Conservation (phyloP, 306 rosid species). For the Prunus mongolica region DNA sequence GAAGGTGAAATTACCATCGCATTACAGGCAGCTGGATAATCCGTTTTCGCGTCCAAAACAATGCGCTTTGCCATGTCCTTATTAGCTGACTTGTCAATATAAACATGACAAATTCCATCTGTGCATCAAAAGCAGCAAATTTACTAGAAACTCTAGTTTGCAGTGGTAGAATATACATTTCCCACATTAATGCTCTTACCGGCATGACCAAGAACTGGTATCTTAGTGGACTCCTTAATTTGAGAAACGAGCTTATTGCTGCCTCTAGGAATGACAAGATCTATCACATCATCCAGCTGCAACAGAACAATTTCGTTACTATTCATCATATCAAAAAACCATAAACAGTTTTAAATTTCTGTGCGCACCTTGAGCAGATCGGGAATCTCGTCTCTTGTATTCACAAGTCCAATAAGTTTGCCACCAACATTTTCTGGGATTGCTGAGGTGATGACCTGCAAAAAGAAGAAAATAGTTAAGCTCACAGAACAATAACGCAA, state of each 20-base stretch:
- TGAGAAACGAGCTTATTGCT: conserved; percentile 83
- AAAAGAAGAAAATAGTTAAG: conserved; percentile 4
- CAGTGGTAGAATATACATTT: background rate
- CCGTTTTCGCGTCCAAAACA: conserved; percentile 70
- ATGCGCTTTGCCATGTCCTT: conserved; percentile 72
- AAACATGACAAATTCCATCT: conserved; percentile 89
- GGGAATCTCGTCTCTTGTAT: conserved; percentile 82
- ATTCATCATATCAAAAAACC: conserved; percentile 16
- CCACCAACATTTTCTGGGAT: conserved; percentile 63
- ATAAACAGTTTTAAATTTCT: background rate
- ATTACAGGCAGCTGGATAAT: conserved; percentile 83
- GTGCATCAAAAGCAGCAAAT: conserved; percentile 25
- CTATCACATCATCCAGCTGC: conserved; percentile 93
- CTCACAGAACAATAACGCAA: conserved; percentile 2
- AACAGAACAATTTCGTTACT: conserved; percentile 24
- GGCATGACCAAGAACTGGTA: conserved; percentile 93
- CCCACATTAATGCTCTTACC: conserved; percentile 42
- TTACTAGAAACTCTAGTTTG: conserved; percentile 18
- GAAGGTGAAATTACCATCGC: conserved; percentile 57
- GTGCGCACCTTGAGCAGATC: conserved; percentile 78
- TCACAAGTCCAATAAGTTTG: conserved; percentile 81
- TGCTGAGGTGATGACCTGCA: conserved; percentile 70
- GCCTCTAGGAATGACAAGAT: conserved; percentile 96
- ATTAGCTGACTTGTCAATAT: conserved; percentile 72
- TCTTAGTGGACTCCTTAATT: conserved; percentile 82